These are phyloP conservation scores for Fusarium tricinctum DNA, from an alignment of 2,329 filamentous ascomycete species.

Conservation along the genomic window DNA sequence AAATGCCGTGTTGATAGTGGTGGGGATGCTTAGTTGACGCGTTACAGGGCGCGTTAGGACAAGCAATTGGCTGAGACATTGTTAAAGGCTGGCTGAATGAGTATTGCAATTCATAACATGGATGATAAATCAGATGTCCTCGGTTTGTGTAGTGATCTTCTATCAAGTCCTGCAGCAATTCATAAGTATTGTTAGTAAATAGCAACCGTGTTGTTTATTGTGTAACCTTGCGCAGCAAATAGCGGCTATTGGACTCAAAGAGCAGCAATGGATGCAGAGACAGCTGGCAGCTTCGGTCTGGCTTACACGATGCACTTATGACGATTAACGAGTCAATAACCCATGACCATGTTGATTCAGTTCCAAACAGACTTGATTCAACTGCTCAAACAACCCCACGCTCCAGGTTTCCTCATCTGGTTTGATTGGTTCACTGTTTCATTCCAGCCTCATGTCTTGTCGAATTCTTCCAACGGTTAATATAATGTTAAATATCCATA, in stretches of 20 bases:
- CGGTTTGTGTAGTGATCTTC: background rate
- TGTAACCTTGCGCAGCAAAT: slow-evolving; percentile 2
- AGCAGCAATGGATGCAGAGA: slow-evolving; percentile 12
- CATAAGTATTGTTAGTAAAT: slow-evolving; percentile 37
- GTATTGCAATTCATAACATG: slow-evolving; percentile 21
- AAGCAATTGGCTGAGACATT: slow-evolving; percentile 28
- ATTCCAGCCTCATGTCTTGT: slow-evolving; percentile 12
- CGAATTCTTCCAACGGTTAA: background rate
- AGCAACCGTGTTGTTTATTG: slow-evolving; percentile 40
- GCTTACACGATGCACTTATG: background rate
- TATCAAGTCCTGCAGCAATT: slow-evolving; percentile 39
- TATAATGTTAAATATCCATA: too few relatives aligned
- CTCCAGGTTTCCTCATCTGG: background rate
- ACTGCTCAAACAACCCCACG: background rate
- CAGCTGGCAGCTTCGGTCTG: slow-evolving; percentile 17
- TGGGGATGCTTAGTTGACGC: slow-evolving; percentile 39
- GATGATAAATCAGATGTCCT: background rate
- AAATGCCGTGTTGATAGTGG: slow-evolving; percentile 33
- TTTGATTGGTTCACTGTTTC: slow-evolving; percentile 32
- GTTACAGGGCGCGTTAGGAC: slow-evolving; percentile 34
- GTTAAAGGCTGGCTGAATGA: slow-evolving; percentile 29
- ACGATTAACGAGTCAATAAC: background rate
- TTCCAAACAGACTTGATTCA: slow-evolving; percentile 9
- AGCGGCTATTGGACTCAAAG: background rate
- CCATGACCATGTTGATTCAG: slow-evolving; percentile 12